Percentiles rank a stretch among this genome's conserved stretches.
These are phyloP conservation scores for Hortiboletus campestris DNA, from an alignment of 768 basidiomycete species.

Conservation along the genomic window DNA sequence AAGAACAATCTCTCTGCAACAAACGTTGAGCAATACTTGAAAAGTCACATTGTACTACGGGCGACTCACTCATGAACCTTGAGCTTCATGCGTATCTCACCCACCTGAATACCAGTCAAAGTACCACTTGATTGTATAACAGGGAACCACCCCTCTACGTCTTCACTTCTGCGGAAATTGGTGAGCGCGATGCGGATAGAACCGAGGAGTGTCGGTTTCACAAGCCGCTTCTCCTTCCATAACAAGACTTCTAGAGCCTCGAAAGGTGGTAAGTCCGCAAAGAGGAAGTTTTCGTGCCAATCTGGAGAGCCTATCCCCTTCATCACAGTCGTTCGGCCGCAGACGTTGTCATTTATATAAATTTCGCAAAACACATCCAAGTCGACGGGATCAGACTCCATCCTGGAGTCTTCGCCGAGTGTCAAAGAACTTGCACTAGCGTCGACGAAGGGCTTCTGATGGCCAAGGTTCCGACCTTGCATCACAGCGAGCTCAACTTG, in stretches of 20 bases:
- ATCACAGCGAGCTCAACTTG: slow-evolving; percentile 72
- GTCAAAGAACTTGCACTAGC: slow-evolving; percentile 23
- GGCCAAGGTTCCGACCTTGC: slow-evolving; percentile 73
- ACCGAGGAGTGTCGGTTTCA: slow-evolving; percentile 58
- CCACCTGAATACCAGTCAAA: slow-evolving; percentile 57
- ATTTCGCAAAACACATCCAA: slow-evolving; percentile 78
- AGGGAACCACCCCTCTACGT: slow-evolving; percentile 84
- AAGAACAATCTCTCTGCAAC: slow-evolving; percentile 70
- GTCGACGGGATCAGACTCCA: slow-evolving; percentile 55
- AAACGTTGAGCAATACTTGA: slow-evolving; percentile 4
- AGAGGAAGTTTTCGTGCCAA: slow-evolving; percentile 80
- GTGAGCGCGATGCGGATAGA: slow-evolving; percentile 59
- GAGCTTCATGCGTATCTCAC: slow-evolving; percentile 73
- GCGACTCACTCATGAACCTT: slow-evolving; percentile 68
- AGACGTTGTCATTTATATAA: slow-evolving; percentile 61
- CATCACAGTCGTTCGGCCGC: slow-evolving; percentile 73
- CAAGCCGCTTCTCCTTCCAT: slow-evolving; percentile 64
- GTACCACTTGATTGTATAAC: slow-evolving; percentile 53
- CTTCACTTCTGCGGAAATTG: slow-evolving; percentile 72
- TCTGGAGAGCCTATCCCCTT: slow-evolving; percentile 64
- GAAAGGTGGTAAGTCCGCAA: slow-evolving; percentile 78
- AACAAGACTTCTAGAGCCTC: slow-evolving; percentile 65
- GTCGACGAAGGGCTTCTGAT: slow-evolving; percentile 37
- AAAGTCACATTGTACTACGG: not conserved
- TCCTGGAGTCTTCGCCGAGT: slow-evolving; percentile 33